Base-by-base conservation (phyloP, 352 stramenopile species). In the Globisporangium rhizosaccharum region DNA sequence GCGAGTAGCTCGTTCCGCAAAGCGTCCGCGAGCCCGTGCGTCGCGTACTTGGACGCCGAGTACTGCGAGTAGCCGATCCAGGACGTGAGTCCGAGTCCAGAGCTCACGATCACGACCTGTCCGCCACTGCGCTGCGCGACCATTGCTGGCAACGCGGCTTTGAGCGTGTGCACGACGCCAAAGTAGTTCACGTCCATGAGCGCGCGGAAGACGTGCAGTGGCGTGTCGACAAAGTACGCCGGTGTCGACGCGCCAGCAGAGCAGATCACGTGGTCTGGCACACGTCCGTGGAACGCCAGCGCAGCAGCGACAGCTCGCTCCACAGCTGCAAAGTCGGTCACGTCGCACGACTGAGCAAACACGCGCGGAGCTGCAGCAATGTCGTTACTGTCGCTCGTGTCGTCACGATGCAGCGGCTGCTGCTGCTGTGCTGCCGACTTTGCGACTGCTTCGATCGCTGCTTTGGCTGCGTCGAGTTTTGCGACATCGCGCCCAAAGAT, bases 181-280 rank as follows among this genome's bases (percentile, higher is more conserved):
- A 94, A 91, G 74, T 93, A 96, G 70, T 96, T 92, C 50, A 94
- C 68, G 56, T 94, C 81, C 79, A 94, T 94, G 47, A 86, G 84
- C 67, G 78, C 74, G 65, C 69, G 81, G 72, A 80, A 85, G 14
- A 90, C 67, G 49, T 59, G 72, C 52, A 92, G 65, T 28, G 89
- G 77, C 52, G 88, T 77, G 15, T 92, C 77, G 49, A 92, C 17
- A 61, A 96, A 86, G 66, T 90, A 91, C 18, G 81, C 84, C 7
- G 83, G 79, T 1, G 66, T 47, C 37, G 80, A 70, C 20, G 79
- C 63, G 9, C 84, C 84, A 7, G 86, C 86, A 20, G 71, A 83
- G 61, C 81, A 92, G 11, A 96, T 42, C 48, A 94, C 52, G 53
- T 93, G 71, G 70, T 92, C 85, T 41, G 73, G 91, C 10, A 61